A percentile compares a stretch with the other conserved stretches of the same genome.
Evolutionary conservation across 225 moss, liverwort and hornwort genomes (phyloP).

Genomic region (Sphagnum contortum): DNA sequence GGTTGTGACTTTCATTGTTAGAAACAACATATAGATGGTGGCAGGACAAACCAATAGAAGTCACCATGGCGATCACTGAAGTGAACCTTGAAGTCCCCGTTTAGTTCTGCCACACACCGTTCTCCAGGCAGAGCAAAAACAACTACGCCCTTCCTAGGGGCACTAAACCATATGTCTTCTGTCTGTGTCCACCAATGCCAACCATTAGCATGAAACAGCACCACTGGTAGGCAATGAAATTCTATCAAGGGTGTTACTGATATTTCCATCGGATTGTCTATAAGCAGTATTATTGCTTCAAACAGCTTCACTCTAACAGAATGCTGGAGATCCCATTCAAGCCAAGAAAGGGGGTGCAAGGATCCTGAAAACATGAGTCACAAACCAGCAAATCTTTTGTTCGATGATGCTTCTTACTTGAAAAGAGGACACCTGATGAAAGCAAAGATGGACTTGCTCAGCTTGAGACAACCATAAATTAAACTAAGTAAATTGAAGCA

Average conservation of each 20-base stretch:
- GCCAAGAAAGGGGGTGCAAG: too few relatives aligned
- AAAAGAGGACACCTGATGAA: slow-evolving; percentile 44
- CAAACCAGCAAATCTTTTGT: slow-evolving; percentile 52
- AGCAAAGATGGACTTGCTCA: not conserved
- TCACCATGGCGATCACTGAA: slow-evolving; percentile 61
- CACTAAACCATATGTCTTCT: slow-evolving; percentile 55
- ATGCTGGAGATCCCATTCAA: too few relatives aligned
- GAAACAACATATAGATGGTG: too few relatives aligned
- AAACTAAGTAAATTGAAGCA: too few relatives aligned
- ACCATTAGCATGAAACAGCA: not conserved
- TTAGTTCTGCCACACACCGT: slow-evolving; percentile 37
- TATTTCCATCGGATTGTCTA: too few relatives aligned
- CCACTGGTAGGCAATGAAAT: too few relatives aligned
- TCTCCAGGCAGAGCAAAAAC: slow-evolving; percentile 55
- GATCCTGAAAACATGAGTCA: not conserved
- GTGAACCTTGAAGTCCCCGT: slow-evolving; percentile 52
- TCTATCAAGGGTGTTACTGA: too few relatives aligned
- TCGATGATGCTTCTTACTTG: slow-evolving; percentile 51
- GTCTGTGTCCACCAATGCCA: slow-evolving; percentile 16
- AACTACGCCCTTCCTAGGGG: slow-evolving; percentile 47
- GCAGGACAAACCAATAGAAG: slow-evolving; percentile 36
- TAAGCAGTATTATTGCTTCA: too few relatives aligned
- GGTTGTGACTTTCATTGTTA: too few relatives aligned
- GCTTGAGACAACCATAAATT: too few relatives aligned
- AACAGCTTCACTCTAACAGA: too few relatives aligned